phyloP scores from a whole-genome alignment of 345 rosid genomes.

The Eucalyptus caleyi region DNA sequence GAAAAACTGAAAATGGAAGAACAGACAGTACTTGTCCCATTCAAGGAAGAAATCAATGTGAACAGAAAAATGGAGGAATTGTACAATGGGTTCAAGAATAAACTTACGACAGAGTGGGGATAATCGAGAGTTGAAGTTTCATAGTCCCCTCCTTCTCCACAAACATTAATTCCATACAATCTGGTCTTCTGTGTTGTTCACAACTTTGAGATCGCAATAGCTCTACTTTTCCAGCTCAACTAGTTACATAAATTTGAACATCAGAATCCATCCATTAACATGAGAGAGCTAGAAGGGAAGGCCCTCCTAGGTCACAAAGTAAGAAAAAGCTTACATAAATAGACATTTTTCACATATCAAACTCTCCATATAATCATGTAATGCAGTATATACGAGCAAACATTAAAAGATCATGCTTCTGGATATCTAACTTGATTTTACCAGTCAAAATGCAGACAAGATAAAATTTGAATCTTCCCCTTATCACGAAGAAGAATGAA shows the following conservation, averaged over 20 bases:
- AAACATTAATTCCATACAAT: slow-evolving; percentile 86
- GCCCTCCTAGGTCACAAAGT: neutral
- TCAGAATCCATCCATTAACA: neutral
- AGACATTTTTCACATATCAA: neutral
- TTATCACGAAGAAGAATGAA: neutral
- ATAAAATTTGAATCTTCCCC: neutral
- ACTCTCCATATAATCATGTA: neutral
- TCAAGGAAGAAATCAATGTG: too few species aligned
- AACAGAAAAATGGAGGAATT: too few species aligned
- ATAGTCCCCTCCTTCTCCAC: slow-evolving; percentile 99
- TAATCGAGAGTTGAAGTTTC: slow-evolving; percentile 94
- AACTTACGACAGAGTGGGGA: slow-evolving; percentile 4
- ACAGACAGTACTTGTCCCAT: too few species aligned
- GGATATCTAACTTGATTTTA: neutral
- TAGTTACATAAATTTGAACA: slow-evolving; percentile 3
- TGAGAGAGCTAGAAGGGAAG: neutral
- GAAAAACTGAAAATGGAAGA: too few species aligned
- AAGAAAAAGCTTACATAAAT: neutral
- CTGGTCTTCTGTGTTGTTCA: slow-evolving; percentile 58
- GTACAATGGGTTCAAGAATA: too few species aligned
- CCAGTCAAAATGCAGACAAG: neutral
- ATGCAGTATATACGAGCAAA: too few species aligned
- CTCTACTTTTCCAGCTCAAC: slow-evolving; percentile 67
- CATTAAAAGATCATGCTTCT: neutral
- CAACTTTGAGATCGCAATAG: slow-evolving; percentile 61